Percentiles rank a stretch among this genome's conserved stretches.
phyloP scores from a whole-genome alignment of 495 filamentous ascomycete species.

The Penicillium chermesinum region DNA sequence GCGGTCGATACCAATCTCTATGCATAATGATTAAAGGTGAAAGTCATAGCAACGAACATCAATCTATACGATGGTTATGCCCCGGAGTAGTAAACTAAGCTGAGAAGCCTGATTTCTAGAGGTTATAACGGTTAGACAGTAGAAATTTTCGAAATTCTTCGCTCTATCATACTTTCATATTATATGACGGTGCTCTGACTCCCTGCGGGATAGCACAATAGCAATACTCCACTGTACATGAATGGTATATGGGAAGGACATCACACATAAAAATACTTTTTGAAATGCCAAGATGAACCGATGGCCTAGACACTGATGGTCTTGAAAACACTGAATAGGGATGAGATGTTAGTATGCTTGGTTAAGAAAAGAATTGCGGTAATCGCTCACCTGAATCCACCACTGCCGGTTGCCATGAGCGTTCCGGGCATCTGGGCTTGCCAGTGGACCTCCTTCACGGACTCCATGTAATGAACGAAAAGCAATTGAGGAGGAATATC shows the following conservation, averaged over 20 bases:
- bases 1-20: no score
- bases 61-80: no score
- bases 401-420: conserved; percentile 82
- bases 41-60: no score
- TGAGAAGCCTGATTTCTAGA: no score
- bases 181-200: conserved; percentile 11
- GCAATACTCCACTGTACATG: conserved; percentile 18
- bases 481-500: conserved; percentile 92
- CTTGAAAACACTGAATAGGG: conserved; percentile 45
- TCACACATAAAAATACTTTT: conserved; percentile 26
- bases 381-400: conserved; percentile 64
- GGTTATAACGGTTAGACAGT: not conserved
- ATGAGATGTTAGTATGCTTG: conserved; percentile 17
- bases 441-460: conserved; percentile 94
- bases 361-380: conserved; percentile 3
- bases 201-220: conserved; percentile 11
- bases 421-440: conserved; percentile 93
- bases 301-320: conserved; percentile 49
- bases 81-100: no score
- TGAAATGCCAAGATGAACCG: conserved; percentile 4
- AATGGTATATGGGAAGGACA: conserved; percentile 32
- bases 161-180: conserved; percentile 3
- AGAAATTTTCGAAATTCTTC: conserved; percentile 10
- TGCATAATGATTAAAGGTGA: no score
- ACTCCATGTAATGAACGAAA: conserved; percentile 93